phyloP scores from a whole-genome alignment of 495 filamentous ascomycete species.

The Cladorrhinum samala region DNA sequence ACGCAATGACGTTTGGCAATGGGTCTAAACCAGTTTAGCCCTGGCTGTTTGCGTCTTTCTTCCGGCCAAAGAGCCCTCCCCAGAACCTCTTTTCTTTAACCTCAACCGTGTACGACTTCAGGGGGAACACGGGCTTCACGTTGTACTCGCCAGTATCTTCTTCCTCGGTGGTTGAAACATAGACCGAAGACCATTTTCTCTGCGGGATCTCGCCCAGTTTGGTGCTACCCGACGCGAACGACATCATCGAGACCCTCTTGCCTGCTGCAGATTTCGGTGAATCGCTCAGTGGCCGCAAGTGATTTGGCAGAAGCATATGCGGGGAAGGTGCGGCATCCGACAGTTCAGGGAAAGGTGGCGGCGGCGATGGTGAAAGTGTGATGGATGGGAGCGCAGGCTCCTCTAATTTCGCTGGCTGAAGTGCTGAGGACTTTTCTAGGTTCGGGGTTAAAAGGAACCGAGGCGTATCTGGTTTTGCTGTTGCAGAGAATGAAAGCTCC shows the following conservation, averaged over 20 bases:
- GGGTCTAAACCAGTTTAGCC: too few relatives aligned
- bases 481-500: too few relatives aligned
- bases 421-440: too few relatives aligned
- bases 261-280: conserved; percentile 3
- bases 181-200: conserved; percentile 19
- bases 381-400: neutral
- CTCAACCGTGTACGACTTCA: conserved; percentile 26
- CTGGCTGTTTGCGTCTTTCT: conserved; percentile 2
- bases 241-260: conserved; percentile 26
- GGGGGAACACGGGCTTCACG: conserved; percentile 23
- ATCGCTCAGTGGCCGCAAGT: neutral
- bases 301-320: neutral
- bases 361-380: neutral
- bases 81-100: conserved; percentile 24
- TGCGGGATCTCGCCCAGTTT: conserved; percentile 33
- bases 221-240: conserved; percentile 30
- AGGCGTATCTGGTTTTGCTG: too few relatives aligned
- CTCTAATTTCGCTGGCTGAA: too few relatives aligned
- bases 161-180: conserved; percentile 5
- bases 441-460: too few relatives aligned
- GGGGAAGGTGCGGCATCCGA: neutral
- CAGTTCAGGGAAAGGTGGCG: neutral
- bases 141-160: conserved; percentile 23
- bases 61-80: conserved; percentile 22
- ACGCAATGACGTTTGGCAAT: too few relatives aligned